These are phyloP conservation scores for Penicillium janthinellum DNA, from an alignment of 2,329 filamentous ascomycete genomes.

Conservation along the genomic window DNA sequence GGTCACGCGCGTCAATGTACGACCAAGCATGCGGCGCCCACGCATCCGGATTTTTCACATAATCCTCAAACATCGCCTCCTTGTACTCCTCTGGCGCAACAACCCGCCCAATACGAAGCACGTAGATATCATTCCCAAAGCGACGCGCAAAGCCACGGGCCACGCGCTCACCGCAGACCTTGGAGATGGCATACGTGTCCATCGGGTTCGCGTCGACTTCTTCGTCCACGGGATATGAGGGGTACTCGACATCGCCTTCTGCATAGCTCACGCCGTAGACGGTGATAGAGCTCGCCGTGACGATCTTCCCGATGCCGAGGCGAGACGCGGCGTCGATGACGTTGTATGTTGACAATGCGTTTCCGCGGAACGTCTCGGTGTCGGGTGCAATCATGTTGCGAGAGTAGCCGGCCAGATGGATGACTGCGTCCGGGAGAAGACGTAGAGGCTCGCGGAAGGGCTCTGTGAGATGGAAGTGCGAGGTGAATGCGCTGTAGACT, in stretches of 20 bases:
- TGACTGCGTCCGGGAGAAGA: conserved; percentile 59
- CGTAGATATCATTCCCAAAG: conserved; percentile 61
- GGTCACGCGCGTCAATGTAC: conserved; percentile 64
- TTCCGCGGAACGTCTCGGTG: conserved; percentile 60
- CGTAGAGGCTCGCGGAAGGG: conserved; percentile 41
- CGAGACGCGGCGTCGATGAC: conserved; percentile 65
- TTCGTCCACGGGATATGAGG: conserved; percentile 62
- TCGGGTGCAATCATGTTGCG: conserved; percentile 64
- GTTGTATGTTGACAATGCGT: conserved; percentile 61
- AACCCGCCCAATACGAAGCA: conserved; percentile 62
- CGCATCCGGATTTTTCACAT: conserved; percentile 53
- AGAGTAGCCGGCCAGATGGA: conserved; percentile 63
- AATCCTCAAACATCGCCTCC: conserved; percentile 52
- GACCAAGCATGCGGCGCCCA: conserved; percentile 63
- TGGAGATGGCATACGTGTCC: conserved; percentile 64
- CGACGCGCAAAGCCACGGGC: conserved; percentile 59
- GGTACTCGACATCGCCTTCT: conserved; percentile 60
- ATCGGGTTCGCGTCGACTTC: conserved; percentile 61
- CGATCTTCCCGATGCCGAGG: conserved; percentile 62
- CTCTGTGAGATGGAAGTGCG: conserved; percentile 56
- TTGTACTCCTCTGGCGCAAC: conserved; percentile 64
- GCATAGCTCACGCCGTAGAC: conserved; percentile 65
- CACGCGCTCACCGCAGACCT: conserved; percentile 61
- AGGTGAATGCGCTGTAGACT: conserved; percentile 59
- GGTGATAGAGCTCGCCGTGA: conserved; percentile 62